phyloP scores from a whole-genome alignment of 1,284 basidiomycete genomes.

The Rhodotorula sp. region DNA sequence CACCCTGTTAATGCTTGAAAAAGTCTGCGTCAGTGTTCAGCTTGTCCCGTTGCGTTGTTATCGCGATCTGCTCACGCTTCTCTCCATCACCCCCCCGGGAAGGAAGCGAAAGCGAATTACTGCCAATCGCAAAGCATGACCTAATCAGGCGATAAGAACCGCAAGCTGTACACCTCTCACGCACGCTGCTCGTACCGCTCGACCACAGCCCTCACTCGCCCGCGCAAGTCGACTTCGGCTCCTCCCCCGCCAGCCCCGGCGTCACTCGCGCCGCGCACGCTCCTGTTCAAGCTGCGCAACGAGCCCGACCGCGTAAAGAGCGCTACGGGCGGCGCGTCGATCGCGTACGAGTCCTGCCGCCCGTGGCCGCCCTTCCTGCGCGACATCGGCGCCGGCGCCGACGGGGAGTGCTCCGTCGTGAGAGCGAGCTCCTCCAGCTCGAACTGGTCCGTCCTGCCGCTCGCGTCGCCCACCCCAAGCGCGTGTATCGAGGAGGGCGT shows the following conservation, averaged over 20 bases:
- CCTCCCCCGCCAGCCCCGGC: background rate
- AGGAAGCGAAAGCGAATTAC: background rate
- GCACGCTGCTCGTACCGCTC: background rate
- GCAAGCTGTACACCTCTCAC: background rate
- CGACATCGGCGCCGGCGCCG: background rate
- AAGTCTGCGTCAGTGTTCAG: too few species aligned
- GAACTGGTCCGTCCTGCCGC: background rate
- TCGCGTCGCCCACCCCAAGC: too few species aligned
- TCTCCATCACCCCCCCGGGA: too few species aligned
- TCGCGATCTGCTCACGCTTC: too few species aligned
- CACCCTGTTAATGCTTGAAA: too few species aligned
- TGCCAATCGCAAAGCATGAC: background rate
- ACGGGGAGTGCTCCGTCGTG: background rate
- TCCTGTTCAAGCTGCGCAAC: background rate
- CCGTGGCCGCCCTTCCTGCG: background rate
- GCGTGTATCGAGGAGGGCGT: background rate
- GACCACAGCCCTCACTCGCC: background rate
- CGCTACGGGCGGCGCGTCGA: slow-evolving; percentile 25
- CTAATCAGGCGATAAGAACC: too few species aligned
- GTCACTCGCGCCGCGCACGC: background rate
- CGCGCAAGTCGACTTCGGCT: background rate
- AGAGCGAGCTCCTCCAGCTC: slow-evolving; percentile 19
- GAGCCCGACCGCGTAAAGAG: slow-evolving; percentile 26
- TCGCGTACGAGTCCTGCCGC: background rate
- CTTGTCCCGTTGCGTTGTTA: too few species aligned